A percentile compares a stretch with the other conserved stretches of the same genome.
Evolutionary conservation across 1,284 basidiomycete genomes (phyloP).

Genomic region (Trichosporon coremiiforme): DNA sequence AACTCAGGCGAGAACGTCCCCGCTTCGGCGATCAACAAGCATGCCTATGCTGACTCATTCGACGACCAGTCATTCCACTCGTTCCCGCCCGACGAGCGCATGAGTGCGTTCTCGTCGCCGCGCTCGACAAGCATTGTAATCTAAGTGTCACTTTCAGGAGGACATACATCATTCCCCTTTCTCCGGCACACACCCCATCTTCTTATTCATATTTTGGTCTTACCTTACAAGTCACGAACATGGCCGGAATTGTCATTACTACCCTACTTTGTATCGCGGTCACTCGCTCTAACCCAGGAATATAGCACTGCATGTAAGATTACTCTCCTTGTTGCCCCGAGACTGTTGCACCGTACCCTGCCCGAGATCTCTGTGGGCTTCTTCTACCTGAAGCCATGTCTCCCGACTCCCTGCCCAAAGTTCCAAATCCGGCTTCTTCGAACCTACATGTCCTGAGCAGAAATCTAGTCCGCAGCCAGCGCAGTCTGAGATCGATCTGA

Average conservation of each 20-base stretch:
- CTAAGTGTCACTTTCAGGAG: neutral
- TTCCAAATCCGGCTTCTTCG: too few relatives aligned
- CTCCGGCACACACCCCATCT: neutral
- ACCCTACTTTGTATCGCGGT: neutral
- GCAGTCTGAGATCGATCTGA: too few relatives aligned
- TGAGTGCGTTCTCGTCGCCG: constrained; percentile 6
- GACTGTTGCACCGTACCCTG: neutral
- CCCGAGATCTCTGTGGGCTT: too few relatives aligned
- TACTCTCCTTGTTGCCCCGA: constrained; percentile 3
- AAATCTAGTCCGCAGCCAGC: too few relatives aligned
- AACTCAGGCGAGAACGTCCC: constrained; percentile 12
- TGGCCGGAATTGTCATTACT: neutral
- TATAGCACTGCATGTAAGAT: constrained; percentile 13
- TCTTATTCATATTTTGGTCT: constrained; percentile 3
- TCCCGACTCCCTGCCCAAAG: too few relatives aligned
- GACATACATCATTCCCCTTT: neutral
- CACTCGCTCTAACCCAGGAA: neutral
- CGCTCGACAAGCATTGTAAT: constrained; percentile 13
- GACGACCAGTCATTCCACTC: constrained; percentile 15
- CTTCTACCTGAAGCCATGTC: too few relatives aligned
- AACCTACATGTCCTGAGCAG: too few relatives aligned
- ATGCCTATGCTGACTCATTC: constrained; percentile 8
- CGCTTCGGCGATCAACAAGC: constrained; percentile 1
- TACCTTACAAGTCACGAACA: constrained; percentile 5
- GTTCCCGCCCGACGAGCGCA: constrained; percentile 8